Evolutionary conservation across 2,329 filamentous ascomycete genomes (phyloP).

Genomic region (Lasiodiplodia citricola): DNA sequence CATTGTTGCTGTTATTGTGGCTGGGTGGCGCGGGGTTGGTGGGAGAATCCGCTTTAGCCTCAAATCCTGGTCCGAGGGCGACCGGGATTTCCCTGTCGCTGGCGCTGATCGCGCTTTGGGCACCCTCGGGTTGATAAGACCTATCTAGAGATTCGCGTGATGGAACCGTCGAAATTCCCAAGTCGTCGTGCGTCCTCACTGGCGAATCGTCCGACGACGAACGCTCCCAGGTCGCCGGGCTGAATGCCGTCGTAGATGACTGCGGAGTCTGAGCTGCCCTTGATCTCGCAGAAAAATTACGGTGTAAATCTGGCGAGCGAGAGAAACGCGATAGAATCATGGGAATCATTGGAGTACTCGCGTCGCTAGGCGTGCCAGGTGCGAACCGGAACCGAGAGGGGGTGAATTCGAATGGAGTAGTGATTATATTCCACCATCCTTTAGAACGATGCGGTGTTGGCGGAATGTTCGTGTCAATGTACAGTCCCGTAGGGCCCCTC

Average conservation of each 20-base stretch:
- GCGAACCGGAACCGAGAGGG: constrained; percentile 44
- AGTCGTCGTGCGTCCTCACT: constrained; percentile 19
- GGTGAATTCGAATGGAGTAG: constrained; percentile 66
- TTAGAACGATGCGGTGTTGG: constrained; percentile 64
- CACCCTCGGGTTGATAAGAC: constrained; percentile 12
- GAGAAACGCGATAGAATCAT: constrained; percentile 32
- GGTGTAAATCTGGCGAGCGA: constrained; percentile 5
- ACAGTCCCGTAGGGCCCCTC: constrained; percentile 36
- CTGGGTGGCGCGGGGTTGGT: constrained; percentile 21
- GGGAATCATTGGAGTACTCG: constrained; percentile 42
- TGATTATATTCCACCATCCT: constrained; percentile 81
- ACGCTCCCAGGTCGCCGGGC: constrained; percentile 18
- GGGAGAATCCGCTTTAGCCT: constrained; percentile 9
- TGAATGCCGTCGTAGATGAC: constrained; percentile 23
- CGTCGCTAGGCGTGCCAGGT: constrained; percentile 32
- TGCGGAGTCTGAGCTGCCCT: constrained; percentile 7
- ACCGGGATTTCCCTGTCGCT: constrained; percentile 24
- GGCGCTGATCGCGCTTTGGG: constrained; percentile 17
- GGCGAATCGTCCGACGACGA: background rate
- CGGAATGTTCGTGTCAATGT: constrained; percentile 43
- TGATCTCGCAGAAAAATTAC: constrained; percentile 8
- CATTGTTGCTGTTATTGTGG: constrained; percentile 24
- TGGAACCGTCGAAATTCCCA: constrained; percentile 21
- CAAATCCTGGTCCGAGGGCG: constrained; percentile 20
- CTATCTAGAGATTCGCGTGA: constrained; percentile 3